phyloP scores from a whole-genome alignment of 2,329 filamentous ascomycete genomes.

The Harringtonia aguacate region DNA sequence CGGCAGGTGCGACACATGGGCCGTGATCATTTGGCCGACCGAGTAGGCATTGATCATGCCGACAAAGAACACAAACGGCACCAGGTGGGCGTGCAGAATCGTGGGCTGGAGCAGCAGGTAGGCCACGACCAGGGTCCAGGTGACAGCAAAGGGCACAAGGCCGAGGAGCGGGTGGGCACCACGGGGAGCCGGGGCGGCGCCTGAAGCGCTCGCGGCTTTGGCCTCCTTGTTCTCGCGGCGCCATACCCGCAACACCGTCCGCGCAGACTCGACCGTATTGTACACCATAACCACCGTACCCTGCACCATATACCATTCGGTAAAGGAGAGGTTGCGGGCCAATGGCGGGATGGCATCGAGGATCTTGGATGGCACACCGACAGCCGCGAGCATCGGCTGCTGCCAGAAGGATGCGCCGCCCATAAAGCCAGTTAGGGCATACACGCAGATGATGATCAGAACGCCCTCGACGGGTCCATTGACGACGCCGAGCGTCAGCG shows the following conservation, averaged over 20 bases:
- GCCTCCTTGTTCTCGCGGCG: conserved; percentile 23
- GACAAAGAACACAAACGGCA: conserved; percentile 83
- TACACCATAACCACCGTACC: conserved; percentile 70
- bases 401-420: conserved; percentile 93
- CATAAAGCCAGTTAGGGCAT: conserved; percentile 70
- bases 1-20: conserved; percentile 74
- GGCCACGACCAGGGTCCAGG: conserved; percentile 64
- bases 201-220: neutral
- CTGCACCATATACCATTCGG: conserved; percentile 86
- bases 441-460: conserved; percentile 71
- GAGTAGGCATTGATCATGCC: conserved; percentile 90
- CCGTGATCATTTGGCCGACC: conserved; percentile 91
- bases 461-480: conserved; percentile 95
- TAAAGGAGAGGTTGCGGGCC: conserved; percentile 75
- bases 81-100: conserved; percentile 71
- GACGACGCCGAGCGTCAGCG: conserved; percentile 80
- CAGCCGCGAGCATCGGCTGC: conserved; percentile 60
- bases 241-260: conserved; percentile 76
- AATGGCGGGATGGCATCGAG: conserved; percentile 54
- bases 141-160: conserved; percentile 66
- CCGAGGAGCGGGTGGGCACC: conserved; percentile 69
- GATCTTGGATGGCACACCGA: conserved; percentile 60
- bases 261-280: conserved; percentile 70
- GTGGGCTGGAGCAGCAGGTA: conserved; percentile 80
- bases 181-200: conserved; percentile 20